A percentile compares a stretch with the other conserved stretches of the same genome.
phyloP scores from a whole-genome alignment of 2,329 filamentous ascomycete species.

The Pyricularia grisea region DNA sequence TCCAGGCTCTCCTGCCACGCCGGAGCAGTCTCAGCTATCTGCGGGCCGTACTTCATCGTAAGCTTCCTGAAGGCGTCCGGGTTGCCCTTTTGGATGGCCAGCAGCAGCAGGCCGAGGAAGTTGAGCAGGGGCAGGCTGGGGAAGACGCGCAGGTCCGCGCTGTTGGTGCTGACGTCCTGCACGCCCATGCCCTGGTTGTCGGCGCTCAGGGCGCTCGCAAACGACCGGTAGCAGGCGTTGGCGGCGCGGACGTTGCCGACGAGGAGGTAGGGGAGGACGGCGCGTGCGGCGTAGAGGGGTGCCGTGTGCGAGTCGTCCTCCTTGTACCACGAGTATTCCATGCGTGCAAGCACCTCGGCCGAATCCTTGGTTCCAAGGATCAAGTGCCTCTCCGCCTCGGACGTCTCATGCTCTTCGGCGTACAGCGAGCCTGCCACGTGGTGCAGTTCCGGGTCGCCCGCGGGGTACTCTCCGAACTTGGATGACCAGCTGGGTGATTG shows the following conservation, averaged over 20 bases:
- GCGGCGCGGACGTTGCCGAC: constrained; percentile 85
- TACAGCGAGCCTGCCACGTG: constrained; percentile 83
- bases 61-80: constrained; percentile 77
- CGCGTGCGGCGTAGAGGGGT: constrained; percentile 75
- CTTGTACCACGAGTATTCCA: constrained; percentile 93
- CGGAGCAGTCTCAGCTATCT: constrained; percentile 62
- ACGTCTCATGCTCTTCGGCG: constrained; percentile 85
- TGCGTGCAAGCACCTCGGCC: constrained; percentile 64
- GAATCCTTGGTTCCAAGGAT: constrained; percentile 84
- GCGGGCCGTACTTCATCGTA: constrained; percentile 66
- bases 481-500: constrained; percentile 61
- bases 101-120: constrained; percentile 76
- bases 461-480: constrained; percentile 76
- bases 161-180: constrained; percentile 70
- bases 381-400: constrained; percentile 89
- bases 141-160: constrained; percentile 69
- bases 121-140: constrained; percentile 90
- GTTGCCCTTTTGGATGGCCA: constrained; percentile 71
- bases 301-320: constrained; percentile 83
- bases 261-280: constrained; percentile 82
- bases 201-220: constrained; percentile 55
- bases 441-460: constrained; percentile 89
- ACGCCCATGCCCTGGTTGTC: constrained; percentile 52
- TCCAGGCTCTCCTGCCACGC: constrained; percentile 77
- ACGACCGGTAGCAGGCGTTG: constrained; percentile 70